Evolutionary conservation across 257 asterid species (phyloP), one percentile per base, ranked within the genome.

Genomic region (Solanum gracilifrons): DNA sequence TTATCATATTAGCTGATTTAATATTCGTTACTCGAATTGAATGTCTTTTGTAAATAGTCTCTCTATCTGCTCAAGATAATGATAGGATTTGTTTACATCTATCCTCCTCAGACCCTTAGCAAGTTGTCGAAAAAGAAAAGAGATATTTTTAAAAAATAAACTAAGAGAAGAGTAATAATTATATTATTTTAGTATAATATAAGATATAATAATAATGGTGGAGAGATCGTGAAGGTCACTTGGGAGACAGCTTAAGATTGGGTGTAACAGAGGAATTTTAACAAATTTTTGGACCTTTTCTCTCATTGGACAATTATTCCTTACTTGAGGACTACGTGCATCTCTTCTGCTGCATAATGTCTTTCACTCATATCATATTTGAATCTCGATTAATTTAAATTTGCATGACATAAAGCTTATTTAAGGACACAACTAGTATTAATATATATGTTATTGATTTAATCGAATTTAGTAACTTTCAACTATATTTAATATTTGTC

Each of bases 151-250:
- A 0, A 4, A 6, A 55, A 9, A 58, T 0, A 58, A 8, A 58
- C 13, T 58, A 58, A 58, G 64, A 20, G 64, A 55, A 55, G 64
- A 62, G 29, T 36, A 39, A 37, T 39, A 15, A 69, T 90, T 88
- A 87, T 90, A 87, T 36, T 89, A 84, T 75, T 69, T 83, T 51
- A 6, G 23, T n/a, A 87, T 90, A 89, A 88, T 39, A 21, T 9
- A 62, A 9, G 29, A 87, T 72, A 89, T 90, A 88, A 87, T 90
- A 88, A 62, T 83, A 43, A 74, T 64, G 39, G 82, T 71, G 90
- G 90, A 75, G 84, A 88, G 92, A 91, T 92, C 95, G 93, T 92
- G 96, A 90, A 88, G 87, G 93, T 69, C 94, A 92, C 92, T 91
- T 60, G 9, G 18, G 66, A 46, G 91, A 90, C 92, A 87, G 89